These are phyloP conservation scores for Beauveria australis DNA, from an alignment of 2,329 filamentous ascomycete species.

Conservation along the genomic window DNA sequence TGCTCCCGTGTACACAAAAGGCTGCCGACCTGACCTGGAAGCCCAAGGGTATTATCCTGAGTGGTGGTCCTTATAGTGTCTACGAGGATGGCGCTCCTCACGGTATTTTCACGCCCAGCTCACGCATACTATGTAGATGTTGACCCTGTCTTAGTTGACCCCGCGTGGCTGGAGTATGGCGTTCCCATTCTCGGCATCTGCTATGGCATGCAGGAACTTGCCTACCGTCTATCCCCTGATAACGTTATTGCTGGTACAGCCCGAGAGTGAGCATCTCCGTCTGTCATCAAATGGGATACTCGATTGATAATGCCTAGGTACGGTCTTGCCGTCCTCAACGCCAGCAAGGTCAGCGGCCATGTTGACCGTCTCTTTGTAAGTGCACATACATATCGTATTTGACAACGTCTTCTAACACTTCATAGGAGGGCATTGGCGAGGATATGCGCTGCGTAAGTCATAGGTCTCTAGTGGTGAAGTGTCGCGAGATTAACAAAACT, in stretches of 20 bases:
- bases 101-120: not conserved
- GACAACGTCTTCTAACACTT: not conserved
- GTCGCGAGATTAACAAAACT: not conserved
- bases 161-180: conserved; percentile 67
- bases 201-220: conserved; percentile 50
- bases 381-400: not conserved
- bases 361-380: conserved; percentile 65
- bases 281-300: accelerated
- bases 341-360: conserved; percentile 50
- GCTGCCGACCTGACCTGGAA: conserved; percentile 67
- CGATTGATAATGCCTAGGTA: conserved; percentile 38
- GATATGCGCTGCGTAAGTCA: not conserved
- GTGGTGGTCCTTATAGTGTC: conserved; percentile 56
- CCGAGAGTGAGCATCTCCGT: not conserved
- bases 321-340: conserved; percentile 58
- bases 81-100: conserved; percentile 67
- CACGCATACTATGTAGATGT: conserved; percentile 28
- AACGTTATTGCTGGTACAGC: conserved; percentile 41
- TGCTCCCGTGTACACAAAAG: conserved; percentile 82
- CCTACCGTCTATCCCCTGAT: conserved; percentile 53
- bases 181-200: conserved; percentile 45
- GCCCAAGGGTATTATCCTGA: conserved; percentile 70
- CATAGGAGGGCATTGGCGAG: not conserved
- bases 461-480: too few species aligned
- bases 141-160: conserved; percentile 50